Evolutionary conservation across 2,329 filamentous ascomycete genomes (phyloP).

Genomic region (Cladosporium sp.): DNA sequence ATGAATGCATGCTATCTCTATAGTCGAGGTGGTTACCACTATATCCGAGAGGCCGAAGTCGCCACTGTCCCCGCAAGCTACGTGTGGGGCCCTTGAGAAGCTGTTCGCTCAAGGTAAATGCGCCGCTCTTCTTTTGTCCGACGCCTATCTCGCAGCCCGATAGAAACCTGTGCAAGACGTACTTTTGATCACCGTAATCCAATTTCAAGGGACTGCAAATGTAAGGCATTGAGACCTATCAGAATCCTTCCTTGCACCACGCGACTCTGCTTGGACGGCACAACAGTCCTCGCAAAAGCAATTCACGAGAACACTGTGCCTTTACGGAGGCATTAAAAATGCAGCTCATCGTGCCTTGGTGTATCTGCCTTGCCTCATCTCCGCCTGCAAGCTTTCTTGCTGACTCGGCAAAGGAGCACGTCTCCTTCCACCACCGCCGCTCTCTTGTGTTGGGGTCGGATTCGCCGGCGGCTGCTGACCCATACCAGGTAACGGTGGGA

Average conservation of each 20-base stretch:
- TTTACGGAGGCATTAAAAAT: no score
- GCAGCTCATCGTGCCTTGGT: constrained; percentile 32
- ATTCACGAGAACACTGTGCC: no score
- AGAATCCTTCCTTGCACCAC: no score
- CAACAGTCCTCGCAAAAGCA: no score
- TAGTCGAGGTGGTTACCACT: background rate
- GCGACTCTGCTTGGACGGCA: no score
- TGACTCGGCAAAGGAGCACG: constrained; percentile 74
- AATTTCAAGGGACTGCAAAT: no score
- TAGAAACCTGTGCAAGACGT: no score
- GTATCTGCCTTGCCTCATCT: constrained; percentile 58
- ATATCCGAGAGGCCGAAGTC: background rate
- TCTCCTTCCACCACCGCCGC: constrained; percentile 42
- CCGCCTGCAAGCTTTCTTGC: constrained; percentile 71
- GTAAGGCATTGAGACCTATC: no score
- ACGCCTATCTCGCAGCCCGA: no score
- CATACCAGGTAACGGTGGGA: constrained; percentile 33
- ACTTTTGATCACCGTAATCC: no score
- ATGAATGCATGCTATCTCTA: background rate
- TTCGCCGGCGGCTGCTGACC: background rate
- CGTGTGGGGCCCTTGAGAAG: background rate
- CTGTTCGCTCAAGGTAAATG: background rate
- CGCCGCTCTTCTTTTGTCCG: no score
- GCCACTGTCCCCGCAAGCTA: constrained; percentile 3
- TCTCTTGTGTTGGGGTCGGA: constrained; percentile 7